Evolutionary conservation across 2,329 filamentous ascomycete genomes (phyloP), one percentile per base, ranked within the genome.

Genomic region (Pseudogymnoascus sp.): DNA sequence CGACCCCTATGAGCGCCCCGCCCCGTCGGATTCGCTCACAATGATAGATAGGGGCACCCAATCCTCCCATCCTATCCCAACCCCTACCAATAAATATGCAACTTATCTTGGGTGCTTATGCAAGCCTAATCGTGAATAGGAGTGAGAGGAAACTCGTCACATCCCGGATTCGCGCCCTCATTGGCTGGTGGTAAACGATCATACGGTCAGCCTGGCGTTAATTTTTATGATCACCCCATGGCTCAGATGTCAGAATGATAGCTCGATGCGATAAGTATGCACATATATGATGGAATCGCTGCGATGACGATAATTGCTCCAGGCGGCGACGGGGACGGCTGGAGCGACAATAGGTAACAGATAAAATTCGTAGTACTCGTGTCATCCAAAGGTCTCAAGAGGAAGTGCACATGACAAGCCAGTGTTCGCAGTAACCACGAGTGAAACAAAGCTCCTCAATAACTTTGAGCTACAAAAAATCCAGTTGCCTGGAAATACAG

Each of bases 111-210:
- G 50, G 28, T 56, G 50, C 50, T 56, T 56, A 56, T 56, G 28
- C 50, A 56, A 16, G 47, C 25, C n/a, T 33, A 56, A 56, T 33
- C 50, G 28, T 56, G 50, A 14, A 56, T 56, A 56, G 50, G 50
- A 33, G 25, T 18, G 1, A 0, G 10, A 56, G 8, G 4, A 56
- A 56, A 56, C 50, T 56, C 25, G 2, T 33, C 28, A 33, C 28
- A 56, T 33, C 50, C 50, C n/a, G 50, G 25, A 14, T 56, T 6
- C n/a, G 25, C 28, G n/a, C 4, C 12, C 50, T 56, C n/a, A 56
- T 56, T 56, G 50, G 50, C 16, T 56, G 50, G n/a, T 7, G 2
- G 5, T n/a, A 3, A 33, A 56, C 28, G 23, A 33, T 56, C 50
- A n/a, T 56, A 18, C 10, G n/a, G 28, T 11, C 5, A 2, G 28